A percentile compares a stretch with the other conserved stretches of the same genome.
Conservation (phyloP, 208 protist genomes). For the Trypanosoma lewisi region DNA sequence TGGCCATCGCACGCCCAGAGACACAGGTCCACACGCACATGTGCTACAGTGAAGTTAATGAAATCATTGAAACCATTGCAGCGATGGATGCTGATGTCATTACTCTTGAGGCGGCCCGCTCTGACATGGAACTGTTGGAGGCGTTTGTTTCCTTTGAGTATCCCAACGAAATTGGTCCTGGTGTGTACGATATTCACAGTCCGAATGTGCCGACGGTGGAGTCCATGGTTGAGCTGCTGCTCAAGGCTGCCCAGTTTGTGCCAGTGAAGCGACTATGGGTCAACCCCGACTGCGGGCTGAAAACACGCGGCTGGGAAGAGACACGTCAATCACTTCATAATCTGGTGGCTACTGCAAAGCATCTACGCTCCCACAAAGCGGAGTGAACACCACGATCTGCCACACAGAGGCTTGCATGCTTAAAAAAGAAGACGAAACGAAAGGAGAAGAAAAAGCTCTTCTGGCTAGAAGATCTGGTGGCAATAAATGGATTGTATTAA, state of each 20-base stretch:
- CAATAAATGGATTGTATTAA: not conserved
- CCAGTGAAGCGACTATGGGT: conserved; percentile 61
- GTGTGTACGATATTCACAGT: conserved; percentile 91
- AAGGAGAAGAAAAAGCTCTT: not conserved
- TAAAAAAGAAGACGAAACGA: not conserved
- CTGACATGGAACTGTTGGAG: conserved; percentile 74
- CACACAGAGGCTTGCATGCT: too few species aligned
- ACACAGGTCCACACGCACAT: conserved; percentile 89
- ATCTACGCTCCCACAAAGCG: conserved; percentile 34
- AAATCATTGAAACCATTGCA: conserved; percentile 81
- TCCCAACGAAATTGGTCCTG: conserved; percentile 80
- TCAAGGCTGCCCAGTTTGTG: conserved; percentile 47
- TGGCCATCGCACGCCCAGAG: conserved; percentile 43
- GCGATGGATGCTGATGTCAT: conserved; percentile 87
- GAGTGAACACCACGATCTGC: too few species aligned
- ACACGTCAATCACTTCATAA: conserved; percentile 35
- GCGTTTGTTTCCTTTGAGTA: conserved; percentile 72
- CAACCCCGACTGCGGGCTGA: conserved; percentile 91
- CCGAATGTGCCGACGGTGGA: conserved; percentile 75
- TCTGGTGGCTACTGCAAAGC: conserved; percentile 51
- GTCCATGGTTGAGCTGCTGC: conserved; percentile 63
- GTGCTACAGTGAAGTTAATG: conserved; percentile 91
- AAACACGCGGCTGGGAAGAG: conserved; percentile 68
- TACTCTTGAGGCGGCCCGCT: conserved; percentile 80
- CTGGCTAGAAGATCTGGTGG: not conserved